Evolutionary conservation across 1,139 yeast species (phyloP).

Genomic region (Eremothecium sinecaudum): DNA sequence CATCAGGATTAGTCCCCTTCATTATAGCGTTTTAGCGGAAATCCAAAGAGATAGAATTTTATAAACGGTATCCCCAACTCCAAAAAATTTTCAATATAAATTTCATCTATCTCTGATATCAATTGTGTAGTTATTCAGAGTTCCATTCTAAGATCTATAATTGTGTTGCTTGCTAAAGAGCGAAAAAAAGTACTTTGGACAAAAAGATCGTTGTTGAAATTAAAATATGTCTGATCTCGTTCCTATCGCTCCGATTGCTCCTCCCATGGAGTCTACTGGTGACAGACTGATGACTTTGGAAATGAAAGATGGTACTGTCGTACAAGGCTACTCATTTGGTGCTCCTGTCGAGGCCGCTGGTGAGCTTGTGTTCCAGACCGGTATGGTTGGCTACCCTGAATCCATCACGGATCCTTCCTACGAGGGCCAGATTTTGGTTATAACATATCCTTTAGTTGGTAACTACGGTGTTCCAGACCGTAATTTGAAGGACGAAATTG

Average conservation of each 20-base stretch:
- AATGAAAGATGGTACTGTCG: conserved; percentile 77
- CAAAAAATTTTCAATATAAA: no score
- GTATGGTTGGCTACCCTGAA: conserved; percentile 99
- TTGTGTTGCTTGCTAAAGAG: no score
- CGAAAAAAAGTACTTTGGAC: no score
- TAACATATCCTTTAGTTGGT: conserved; percentile 95
- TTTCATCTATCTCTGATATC: no score
- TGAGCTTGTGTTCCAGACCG: conserved; percentile 98
- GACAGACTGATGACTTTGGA: conserved; percentile 84
- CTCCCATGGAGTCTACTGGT: conserved; percentile 75
- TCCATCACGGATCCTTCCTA: conserved; percentile 97
- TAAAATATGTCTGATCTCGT: conserved; percentile 28
- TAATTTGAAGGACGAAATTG: conserved; percentile 60
- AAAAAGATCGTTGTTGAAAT: no score
- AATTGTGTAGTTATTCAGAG: no score
- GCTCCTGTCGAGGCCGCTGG: conserved; percentile 84
- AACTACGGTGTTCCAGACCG: conserved; percentile 99
- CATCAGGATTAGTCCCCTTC: no score
- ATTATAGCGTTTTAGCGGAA: no score
- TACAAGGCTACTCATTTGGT: conserved; percentile 98
- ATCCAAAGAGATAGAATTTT: no score
- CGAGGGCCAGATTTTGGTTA: conserved; percentile 93
- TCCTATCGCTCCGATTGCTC: conserved; percentile 70
- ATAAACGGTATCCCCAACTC: no score
- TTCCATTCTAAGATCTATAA: no score